phyloP scores from a whole-genome alignment of 2,329 filamentous ascomycete genomes.

The Amauroascus verrucosus region DNA sequence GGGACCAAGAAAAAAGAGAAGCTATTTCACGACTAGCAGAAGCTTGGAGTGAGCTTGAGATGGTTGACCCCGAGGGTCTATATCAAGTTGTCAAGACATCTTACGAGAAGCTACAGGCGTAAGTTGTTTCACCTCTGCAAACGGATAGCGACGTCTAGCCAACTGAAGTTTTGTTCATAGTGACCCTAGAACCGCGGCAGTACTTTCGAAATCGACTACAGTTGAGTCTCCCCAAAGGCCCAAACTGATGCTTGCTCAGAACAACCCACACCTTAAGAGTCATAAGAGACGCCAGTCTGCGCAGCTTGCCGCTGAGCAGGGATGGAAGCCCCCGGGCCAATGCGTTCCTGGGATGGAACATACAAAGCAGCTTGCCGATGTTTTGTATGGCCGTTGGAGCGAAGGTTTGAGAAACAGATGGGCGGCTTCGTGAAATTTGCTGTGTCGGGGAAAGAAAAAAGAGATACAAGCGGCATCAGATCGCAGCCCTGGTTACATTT shows the following conservation, averaged over 20 bases:
- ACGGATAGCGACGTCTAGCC: not conserved
- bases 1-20: constrained; percentile 61
- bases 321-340: constrained; percentile 46
- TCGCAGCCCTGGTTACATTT: not conserved
- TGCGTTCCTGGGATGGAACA: constrained; percentile 74
- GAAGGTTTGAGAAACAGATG: constrained; percentile 68
- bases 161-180: constrained; percentile 16
- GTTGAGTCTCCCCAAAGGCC: constrained; percentile 38
- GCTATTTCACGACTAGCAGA: constrained; percentile 73
- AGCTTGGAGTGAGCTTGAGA: constrained; percentile 74
- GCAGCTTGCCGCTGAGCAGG: constrained; percentile 27
- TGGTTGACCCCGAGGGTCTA: constrained; percentile 79
- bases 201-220: constrained; percentile 26
- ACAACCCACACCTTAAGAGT: constrained; percentile 75
- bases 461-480: not conserved
- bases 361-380: constrained; percentile 76
- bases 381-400: constrained; percentile 82
- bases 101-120: constrained; percentile 56
- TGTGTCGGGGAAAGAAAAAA: too few species aligned
- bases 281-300: constrained; percentile 56
- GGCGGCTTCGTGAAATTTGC: constrained; percentile 35
- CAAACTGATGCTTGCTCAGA: constrained; percentile 67
- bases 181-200: constrained; percentile 22
- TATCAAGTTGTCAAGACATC: constrained; percentile 74
- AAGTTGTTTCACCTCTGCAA: constrained; percentile 15